Base-by-base conservation (phyloP, 2,329 filamentous ascomycete species). In the Knufia fluminis region DNA sequence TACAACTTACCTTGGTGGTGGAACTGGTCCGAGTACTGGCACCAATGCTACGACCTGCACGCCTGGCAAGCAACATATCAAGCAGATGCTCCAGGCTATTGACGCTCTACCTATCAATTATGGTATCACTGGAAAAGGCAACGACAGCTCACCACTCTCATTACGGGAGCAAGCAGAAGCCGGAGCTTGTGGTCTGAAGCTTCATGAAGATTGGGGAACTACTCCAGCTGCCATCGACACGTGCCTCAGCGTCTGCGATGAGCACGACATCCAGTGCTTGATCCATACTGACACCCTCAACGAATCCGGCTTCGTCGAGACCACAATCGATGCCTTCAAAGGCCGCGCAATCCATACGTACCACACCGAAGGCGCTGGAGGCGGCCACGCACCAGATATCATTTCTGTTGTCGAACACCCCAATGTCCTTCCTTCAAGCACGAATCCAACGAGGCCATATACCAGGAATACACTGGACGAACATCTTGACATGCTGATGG, bases 401-500 rank as follows among this genome's bases (percentile, higher is more conserved):
- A 96, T 97, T 67, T 84, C 80, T 23, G 89, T 96, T 1, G 91
- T 96, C 9, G 88, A 94, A 66, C 83, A 90, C 61, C 69, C 79
- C 42, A 92, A 97, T 62, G 89, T 97, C 1, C 77, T 97, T 1
- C 91, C 91, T 0, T 88, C 83, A 3, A 91, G 84, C 41, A 97
- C 91, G 0, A 97, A 95, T 65, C 91, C 91, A 0, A 97, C 91
- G 1, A 76, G 90, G 1, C 91, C 91, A 0, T 96, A 82, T 67
- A 97, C 91, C 1, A 75, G 77, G 57, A 96, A 97, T 71, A 97
- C 91, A 0, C 77, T 97, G 0, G 91, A 96, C 62, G 91, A 97
- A 68, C 91, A 97, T 68, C 78, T 96, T 12, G 91, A 97, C 70
- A 97, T 97, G 91, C 73, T 96, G 41, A 96, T 96, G 91, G 88